Percentiles rank a stretch among this genome's conserved stretches.
Evolutionary conservation across 352 stramenopile genomes (phyloP).

Genomic region (Bremia lactucae): DNA sequence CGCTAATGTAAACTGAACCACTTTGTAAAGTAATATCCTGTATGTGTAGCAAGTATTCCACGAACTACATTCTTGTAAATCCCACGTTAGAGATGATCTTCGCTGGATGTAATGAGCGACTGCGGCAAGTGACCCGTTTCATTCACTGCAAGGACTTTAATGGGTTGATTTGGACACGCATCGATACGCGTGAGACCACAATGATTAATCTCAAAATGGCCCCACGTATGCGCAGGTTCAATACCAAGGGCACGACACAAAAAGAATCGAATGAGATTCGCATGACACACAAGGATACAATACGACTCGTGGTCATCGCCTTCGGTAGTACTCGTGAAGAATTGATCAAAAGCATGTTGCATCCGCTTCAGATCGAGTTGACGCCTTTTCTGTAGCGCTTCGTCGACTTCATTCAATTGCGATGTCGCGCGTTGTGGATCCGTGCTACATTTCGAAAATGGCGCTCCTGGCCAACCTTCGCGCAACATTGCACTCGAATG

Average conservation of each 20-base stretch:
- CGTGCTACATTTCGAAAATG: slow-evolving; percentile 35
- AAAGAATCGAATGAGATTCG: slow-evolving; percentile 78
- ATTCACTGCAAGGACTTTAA: slow-evolving; percentile 72
- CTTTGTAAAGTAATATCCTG: too few relatives aligned
- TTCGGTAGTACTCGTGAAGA: slow-evolving; percentile 15
- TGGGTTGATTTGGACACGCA: slow-evolving; percentile 46
- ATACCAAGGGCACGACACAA: slow-evolving; percentile 64
- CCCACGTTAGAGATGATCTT: slow-evolving; percentile 60
- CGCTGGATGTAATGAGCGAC: slow-evolving; percentile 72
- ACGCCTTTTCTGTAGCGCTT: slow-evolving; percentile 23
- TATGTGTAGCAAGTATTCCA: too few relatives aligned
- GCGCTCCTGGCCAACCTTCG: slow-evolving; percentile 65
- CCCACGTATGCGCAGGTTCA: slow-evolving; percentile 45
- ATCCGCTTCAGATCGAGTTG: slow-evolving; percentile 44
- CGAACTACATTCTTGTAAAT: slow-evolving; percentile 3
- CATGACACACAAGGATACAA: slow-evolving; percentile 72
- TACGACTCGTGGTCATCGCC: slow-evolving; percentile 44
- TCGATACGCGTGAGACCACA: slow-evolving; percentile 74
- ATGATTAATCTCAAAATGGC: slow-evolving; percentile 81
- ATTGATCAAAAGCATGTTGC: slow-evolving; percentile 48
- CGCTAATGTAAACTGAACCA: too few relatives aligned
- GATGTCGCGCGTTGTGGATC: slow-evolving; percentile 13
- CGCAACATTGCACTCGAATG: slow-evolving; percentile 43
- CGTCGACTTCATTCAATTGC: slow-evolving; percentile 8
- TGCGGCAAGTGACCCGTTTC: slow-evolving; percentile 69